These are phyloP conservation scores for Rhynchospora pubera DNA, from an alignment of 176 grass and related monocot species.

Conservation along the genomic window DNA sequence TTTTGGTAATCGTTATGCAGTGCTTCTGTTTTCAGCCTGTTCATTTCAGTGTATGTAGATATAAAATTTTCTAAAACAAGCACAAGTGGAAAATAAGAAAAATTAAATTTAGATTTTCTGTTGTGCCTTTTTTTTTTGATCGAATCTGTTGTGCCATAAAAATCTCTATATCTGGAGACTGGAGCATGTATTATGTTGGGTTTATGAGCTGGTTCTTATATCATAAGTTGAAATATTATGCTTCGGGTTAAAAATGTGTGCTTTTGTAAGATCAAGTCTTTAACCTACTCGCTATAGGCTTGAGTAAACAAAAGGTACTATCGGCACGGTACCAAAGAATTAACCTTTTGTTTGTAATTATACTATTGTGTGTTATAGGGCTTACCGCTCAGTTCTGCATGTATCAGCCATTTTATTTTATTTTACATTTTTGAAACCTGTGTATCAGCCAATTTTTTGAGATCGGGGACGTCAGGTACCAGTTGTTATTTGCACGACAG, in stretches of 20 bases:
- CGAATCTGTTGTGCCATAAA: not conserved
- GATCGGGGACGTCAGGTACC: not conserved
- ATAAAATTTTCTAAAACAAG: not conserved
- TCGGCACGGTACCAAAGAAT: not conserved
- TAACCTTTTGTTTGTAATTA: not conserved
- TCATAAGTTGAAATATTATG: not conserved
- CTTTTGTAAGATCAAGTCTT: not conserved
- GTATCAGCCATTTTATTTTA: not conserved
- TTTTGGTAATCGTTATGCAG: not conserved
- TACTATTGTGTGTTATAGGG: not conserved
- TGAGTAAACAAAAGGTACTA: not conserved
- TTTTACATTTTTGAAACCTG: no score
- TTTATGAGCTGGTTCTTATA: not conserved
- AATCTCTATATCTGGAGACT: not conserved
- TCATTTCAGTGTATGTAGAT: not conserved
- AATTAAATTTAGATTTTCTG: not conserved
- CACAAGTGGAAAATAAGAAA: not conserved
- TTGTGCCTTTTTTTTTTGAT: no score
- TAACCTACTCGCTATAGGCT: not conserved
- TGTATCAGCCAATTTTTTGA: no score
- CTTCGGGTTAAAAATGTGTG: not conserved
- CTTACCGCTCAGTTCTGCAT: not conserved
- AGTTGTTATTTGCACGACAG: not conserved
- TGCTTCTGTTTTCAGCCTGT: not conserved
- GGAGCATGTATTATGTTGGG: not conserved